These are phyloP conservation scores for Chlamydomonas incerta DNA, from an alignment of 139 green algal genomes.

Conservation along the genomic window DNA sequence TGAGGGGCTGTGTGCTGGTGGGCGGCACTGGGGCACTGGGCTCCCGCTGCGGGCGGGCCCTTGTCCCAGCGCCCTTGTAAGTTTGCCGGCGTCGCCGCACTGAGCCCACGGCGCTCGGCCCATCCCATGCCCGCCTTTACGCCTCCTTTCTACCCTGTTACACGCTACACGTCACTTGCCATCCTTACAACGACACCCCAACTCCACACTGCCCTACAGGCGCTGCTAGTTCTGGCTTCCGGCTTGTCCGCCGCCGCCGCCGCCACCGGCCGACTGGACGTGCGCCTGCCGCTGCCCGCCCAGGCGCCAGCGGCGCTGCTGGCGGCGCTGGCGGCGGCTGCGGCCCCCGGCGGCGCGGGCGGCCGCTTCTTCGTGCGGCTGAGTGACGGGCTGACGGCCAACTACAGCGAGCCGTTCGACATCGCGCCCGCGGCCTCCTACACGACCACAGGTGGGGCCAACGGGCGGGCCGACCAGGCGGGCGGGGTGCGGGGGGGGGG, in stretches of 20 bases:
- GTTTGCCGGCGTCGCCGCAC: too few species aligned
- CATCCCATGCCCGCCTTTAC: too few species aligned
- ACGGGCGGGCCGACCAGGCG: too few species aligned
- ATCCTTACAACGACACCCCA: too few species aligned
- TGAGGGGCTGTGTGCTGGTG: too few species aligned
- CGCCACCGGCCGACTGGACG: background rate
- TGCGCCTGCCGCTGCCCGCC: background rate
- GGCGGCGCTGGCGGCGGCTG: background rate
- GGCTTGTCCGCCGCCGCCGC: background rate
- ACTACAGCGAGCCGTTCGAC: constrained; percentile 41
- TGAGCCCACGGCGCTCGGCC: too few species aligned
- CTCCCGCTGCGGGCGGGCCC: too few species aligned
- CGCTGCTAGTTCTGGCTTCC: background rate
- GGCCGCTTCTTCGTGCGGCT: constrained; percentile 35
- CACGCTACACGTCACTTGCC: too few species aligned
- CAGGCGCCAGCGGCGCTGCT: background rate
- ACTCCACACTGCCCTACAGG: background rate
- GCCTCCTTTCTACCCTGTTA: too few species aligned
- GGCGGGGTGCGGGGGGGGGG: too few species aligned
- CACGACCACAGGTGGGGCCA: background rate
- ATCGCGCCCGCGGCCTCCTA: background rate
- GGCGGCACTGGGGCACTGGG: too few species aligned
- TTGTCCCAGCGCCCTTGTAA: too few species aligned
- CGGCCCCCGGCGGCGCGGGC: background rate
- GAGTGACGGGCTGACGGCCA: constrained; percentile 21